These are phyloP conservation scores for Hyphopichia khmerensis DNA, from an alignment of 1,139 yeast genomes.

Conservation along the genomic window DNA sequence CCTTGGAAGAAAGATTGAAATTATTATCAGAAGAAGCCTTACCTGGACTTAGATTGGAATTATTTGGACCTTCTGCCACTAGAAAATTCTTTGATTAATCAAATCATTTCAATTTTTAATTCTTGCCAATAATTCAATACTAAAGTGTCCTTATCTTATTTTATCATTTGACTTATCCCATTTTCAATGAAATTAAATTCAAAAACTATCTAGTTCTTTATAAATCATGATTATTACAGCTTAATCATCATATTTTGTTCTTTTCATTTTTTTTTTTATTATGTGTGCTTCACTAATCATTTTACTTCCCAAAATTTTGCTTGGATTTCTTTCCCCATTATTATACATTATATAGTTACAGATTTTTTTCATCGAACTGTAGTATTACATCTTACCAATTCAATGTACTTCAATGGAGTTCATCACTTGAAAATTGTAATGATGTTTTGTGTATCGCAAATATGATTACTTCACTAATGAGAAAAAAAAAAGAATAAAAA, in stretches of 20 bases:
- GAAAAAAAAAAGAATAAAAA: no score
- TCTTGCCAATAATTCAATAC: no score
- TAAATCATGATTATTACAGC: background rate
- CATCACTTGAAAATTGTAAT: no score
- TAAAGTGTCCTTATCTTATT: no score
- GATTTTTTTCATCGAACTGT: background rate
- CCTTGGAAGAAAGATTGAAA: slow-evolving; percentile 89
- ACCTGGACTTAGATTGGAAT: slow-evolving; percentile 88
- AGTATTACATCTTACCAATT: background rate
- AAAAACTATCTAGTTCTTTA: background rate
- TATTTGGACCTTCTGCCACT: slow-evolving; percentile 83
- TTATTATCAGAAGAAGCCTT: slow-evolving; percentile 80
- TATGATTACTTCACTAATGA: no score
- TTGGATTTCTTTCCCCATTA: background rate
- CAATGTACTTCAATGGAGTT: no score
- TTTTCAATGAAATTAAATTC: background rate
- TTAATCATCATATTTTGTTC: background rate
- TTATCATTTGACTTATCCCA: no score
- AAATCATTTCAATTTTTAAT: no score
- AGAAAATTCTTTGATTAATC: slow-evolving; percentile 86
- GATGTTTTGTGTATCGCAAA: no score
- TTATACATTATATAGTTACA: background rate
- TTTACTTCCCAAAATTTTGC: background rate
- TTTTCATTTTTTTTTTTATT: background rate
- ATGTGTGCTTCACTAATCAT: background rate